Conservation (phyloP, 164 flowering plant genomes). For the Dillenia suffruticosa region DNA sequence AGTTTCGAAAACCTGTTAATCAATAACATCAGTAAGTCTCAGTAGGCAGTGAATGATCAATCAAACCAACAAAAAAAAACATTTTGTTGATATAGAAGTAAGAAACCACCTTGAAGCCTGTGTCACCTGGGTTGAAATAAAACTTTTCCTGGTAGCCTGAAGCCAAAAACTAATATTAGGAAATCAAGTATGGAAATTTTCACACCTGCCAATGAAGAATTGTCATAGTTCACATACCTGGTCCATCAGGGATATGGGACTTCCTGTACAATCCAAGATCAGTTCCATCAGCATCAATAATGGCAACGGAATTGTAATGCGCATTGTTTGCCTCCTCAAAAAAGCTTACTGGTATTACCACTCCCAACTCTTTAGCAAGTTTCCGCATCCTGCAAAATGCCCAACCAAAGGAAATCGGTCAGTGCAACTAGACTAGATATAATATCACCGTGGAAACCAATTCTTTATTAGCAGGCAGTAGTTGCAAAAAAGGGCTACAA, state of each 20-base stretch:
- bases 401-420: not conserved
- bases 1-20: slow-evolving; percentile 80
- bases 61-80: not conserved
- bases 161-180: slow-evolving; percentile 5
- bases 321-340: slow-evolving; percentile 99
- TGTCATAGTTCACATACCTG: slow-evolving; percentile 43
- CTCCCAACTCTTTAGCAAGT: slow-evolving; percentile 91
- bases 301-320: slow-evolving; percentile 89
- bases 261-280: slow-evolving; percentile 94
- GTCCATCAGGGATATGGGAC: slow-evolving; percentile 98
- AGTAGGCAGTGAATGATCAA: slow-evolving; percentile 1
- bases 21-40: slow-evolving; percentile 9
- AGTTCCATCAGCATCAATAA: slow-evolving; percentile 96
- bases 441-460: no score
- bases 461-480: no score
- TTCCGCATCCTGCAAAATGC: slow-evolving; percentile 67
- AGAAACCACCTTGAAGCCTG: slow-evolving; percentile 83
- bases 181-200: not conserved
- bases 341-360: slow-evolving; percentile 95
- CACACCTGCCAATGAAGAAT: not conserved
- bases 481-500: no score
- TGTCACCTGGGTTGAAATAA: slow-evolving; percentile 97
- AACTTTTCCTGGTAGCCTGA: slow-evolving; percentile 97
- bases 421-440: no score
- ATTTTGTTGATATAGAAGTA: not conserved